phyloP scores from a whole-genome alignment of 2,329 filamentous ascomycete species.

The Chaetomiaceae sp. region DNA sequence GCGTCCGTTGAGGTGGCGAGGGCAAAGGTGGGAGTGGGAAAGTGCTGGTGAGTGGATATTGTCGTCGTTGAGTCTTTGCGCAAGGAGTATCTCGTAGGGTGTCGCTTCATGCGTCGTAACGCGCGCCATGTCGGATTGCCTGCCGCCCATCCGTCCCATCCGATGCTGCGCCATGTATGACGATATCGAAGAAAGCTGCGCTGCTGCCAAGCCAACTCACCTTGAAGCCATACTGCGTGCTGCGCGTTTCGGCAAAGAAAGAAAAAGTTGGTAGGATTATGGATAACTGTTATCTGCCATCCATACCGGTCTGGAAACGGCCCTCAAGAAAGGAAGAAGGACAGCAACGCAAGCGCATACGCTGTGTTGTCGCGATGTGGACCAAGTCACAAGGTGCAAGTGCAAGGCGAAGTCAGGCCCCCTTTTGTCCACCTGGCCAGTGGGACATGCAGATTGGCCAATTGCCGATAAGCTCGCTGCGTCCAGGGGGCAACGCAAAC shows the following conservation, averaged over 20 bases:
- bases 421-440: constrained; percentile 14
- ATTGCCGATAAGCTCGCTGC: constrained; percentile 6
- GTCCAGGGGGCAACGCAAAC: constrained; percentile 1
- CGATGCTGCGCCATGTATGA: neutral
- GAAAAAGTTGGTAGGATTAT: neutral
- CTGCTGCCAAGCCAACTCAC: constrained; percentile 12
- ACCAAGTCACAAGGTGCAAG: constrained; percentile 1
- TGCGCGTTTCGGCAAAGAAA: constrained; percentile 1
- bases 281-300: neutral
- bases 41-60: neutral
- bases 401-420: neutral
- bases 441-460: constrained; percentile 17
- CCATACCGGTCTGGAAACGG: constrained; percentile 6
- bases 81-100: neutral
- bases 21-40: neutral
- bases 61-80: neutral
- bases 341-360: no score
- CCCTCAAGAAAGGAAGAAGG: neutral
- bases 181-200: neutral
- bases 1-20: no score
- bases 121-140: no score
- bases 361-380: neutral
- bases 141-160: neutral
- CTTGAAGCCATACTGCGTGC: constrained; percentile 24
- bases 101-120: no score